Conservation (phyloP, 495 filamentous ascomycete species). For the Xylaria longipes region DNA sequence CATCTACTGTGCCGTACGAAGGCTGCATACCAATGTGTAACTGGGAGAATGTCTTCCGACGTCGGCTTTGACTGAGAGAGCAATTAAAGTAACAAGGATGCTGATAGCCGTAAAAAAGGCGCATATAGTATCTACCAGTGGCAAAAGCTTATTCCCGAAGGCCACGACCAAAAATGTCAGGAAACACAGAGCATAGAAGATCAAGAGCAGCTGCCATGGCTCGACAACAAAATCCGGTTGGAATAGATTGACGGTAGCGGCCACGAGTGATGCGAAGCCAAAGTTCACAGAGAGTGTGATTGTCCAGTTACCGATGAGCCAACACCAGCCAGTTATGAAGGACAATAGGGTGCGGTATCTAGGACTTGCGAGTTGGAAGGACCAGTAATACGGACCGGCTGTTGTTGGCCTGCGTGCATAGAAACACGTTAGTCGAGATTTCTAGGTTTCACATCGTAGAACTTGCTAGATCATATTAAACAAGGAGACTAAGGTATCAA, state of each 20-base stretch:
- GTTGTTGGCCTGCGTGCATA: no score
- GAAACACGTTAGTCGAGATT: no score
- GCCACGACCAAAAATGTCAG: slow-evolving; percentile 60
- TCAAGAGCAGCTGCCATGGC: slow-evolving; percentile 58
- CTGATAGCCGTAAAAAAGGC: slow-evolving; percentile 42
- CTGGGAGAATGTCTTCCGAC: slow-evolving; percentile 53
- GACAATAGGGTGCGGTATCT: slow-evolving; percentile 55
- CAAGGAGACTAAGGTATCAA: no score
- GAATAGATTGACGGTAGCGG: slow-evolving; percentile 58
- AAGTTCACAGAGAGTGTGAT: slow-evolving; percentile 67
- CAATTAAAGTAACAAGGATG: slow-evolving; percentile 44
- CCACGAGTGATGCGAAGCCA: slow-evolving; percentile 60
- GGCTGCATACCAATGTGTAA: slow-evolving; percentile 43
- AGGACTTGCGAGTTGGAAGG: slow-evolving; percentile 59
- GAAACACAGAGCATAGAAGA: slow-evolving; percentile 60
- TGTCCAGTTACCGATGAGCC: slow-evolving; percentile 60
- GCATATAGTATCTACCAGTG: slow-evolving; percentile 61
- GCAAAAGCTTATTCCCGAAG: slow-evolving; percentile 60
- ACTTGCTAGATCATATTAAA: no score
- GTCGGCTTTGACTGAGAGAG: slow-evolving; percentile 61
- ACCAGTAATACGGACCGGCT: slow-evolving; percentile 66
- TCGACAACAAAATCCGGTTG: slow-evolving; percentile 50
- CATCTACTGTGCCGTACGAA: slow-evolving; percentile 52
- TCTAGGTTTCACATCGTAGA: no score
- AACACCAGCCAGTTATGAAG: slow-evolving; percentile 66